Base-by-base conservation (phyloP, 345 rosid genomes). In the Cardamine resedifolia region DNA sequence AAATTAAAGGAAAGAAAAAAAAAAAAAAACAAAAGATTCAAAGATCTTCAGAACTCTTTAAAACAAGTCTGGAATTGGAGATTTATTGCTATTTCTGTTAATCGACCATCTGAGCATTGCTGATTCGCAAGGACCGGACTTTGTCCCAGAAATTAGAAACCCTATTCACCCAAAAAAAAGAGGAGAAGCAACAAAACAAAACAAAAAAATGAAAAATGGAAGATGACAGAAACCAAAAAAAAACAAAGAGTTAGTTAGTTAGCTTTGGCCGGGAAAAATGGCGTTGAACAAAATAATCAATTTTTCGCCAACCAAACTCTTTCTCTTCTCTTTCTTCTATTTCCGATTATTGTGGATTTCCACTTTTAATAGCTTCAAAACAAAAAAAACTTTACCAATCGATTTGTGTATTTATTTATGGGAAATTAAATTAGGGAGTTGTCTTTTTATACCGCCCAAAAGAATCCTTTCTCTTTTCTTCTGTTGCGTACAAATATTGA, bases 241-340 rank as follows among this genome's bases (percentile, higher is more conserved):
- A 38, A 56, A 28, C 24, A 7, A 62, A 64, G 52, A 68, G 72
- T 71, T 52, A 58, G 53, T 58, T 59, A 52, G 77, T 72, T n/a
- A 44, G 20, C 3, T 59, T 45, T 69, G 74, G 85, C 89, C 85
- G 80, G 78, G 81, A 82, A 81, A 81, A 49, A 58, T 83, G 90
- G 91, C 71, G 87, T 84, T 85, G 76, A 74, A 78, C 50, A 52
- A 81, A 82, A 80, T 75, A 68, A 79, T 81, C 81, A 69, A 78
- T 71, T 76, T 77, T 66, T 78, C 62, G 68, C 82, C 85, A 79
- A 74, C 84, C 39, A 83, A 82, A 55, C 68, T 68, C 53, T 36
- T n/a, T 18, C 43, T 57, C 66, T 19, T 45, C 36, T 53, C 63
- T 62, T 58, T 49, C 66, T 11, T 55, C 43, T 48, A 48, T 45